Conservation (phyloP, 148 eudicot species). For the Heliamphora exappendiculata region DNA sequence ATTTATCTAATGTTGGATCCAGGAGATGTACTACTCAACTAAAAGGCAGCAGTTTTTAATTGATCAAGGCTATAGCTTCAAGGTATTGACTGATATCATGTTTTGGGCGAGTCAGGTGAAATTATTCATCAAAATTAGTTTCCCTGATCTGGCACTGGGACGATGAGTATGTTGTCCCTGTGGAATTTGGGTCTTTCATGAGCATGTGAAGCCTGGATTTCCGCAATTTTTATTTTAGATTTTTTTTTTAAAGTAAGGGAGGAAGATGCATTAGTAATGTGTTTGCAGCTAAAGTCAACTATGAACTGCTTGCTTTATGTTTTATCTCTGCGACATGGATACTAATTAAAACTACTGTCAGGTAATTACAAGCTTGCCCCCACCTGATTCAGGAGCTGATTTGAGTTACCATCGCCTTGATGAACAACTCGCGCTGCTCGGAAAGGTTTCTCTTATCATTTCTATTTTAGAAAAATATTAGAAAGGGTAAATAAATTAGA, state of each 20-base stretch:
- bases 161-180: background rate
- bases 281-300: background rate
- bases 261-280: background rate
- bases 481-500: too few species aligned
- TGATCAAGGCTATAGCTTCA: conserved; percentile 98
- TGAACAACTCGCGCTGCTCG: conserved; percentile 68
- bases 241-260: background rate
- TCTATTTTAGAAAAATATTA: background rate
- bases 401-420: conserved; percentile 55
- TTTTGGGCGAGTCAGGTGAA: background rate
- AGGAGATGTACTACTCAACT: conserved; percentile 99
- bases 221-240: background rate
- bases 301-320: background rate
- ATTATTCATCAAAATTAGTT: background rate
- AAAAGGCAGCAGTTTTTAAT: conserved; percentile 97
- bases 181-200: background rate
- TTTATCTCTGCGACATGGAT: background rate
- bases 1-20: conserved; percentile 19
- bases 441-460: conserved; percentile 39
- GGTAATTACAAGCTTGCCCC: conserved; percentile 95
- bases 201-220: conserved; percentile 3
- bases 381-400: conserved; percentile 62
- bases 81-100: conserved; percentile 36
- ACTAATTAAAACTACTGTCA: conserved; percentile 14
- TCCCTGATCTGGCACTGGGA: background rate